Evolutionary conservation across 345 rosid genomes (phyloP), one percentile per base, ranked within the genome.

Genomic region (Eutrema heterophyllum): DNA sequence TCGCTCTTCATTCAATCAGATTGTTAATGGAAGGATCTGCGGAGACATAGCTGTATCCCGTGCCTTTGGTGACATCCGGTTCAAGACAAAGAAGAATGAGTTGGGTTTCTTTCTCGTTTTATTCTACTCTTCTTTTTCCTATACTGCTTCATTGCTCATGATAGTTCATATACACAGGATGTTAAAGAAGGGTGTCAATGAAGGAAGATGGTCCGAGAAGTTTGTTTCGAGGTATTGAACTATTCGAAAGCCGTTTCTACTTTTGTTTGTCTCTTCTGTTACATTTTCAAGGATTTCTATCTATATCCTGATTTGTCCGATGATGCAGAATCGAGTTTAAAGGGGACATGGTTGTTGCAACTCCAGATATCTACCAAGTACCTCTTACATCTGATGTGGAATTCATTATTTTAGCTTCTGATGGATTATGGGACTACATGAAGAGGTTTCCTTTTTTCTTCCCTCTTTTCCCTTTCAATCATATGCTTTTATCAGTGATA

Each of bases 351-450:
- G 84, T 94, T 45, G 82, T 78, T 30, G 91, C 97, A 67, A 83
- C 84, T 48, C 98, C 98, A 36, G 97, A 94, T 52, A 83, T 83
- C 48, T 86, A 78, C 65, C 86, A 86, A 87, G 79, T 85, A 53
- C 51, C 88, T 65, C 84, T 94, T 13, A 89, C 85, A 26, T 81
- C 93, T 13, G 98, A 89, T 81, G 86, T 86, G 61, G 98, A 91
- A 55, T 89, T 94, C 76, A 53, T 94, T 52, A 35, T 94, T 36
- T 77, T 94, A 73, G 98, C 96, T 74, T 88, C 97, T 71, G 98
- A 93, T 78, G 97, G 98, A 59, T 75, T 93, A 68, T 90, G 98
- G 98, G 98, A 94, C 85, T 94, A 89, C 83, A 88, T 94, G 78
- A 87, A 82, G 50, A 88, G 95, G 98, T 93, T 40, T 51, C 21